Conservation (phyloP, 495 filamentous ascomycete genomes). For the Thermothielavioides terrestris region DNA sequence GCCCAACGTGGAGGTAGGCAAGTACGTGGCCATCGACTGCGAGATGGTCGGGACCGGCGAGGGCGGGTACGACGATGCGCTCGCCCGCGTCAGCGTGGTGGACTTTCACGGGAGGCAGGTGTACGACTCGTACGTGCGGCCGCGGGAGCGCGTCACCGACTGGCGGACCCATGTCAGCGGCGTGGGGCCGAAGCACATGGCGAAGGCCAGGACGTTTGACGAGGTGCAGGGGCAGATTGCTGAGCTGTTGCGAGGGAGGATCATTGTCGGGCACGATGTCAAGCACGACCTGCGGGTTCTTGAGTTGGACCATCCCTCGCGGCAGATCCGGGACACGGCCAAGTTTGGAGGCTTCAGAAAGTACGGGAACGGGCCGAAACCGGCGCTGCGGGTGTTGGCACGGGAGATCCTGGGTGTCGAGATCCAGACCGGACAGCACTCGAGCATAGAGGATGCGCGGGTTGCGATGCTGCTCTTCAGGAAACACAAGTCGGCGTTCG, state of each 20-base stretch:
- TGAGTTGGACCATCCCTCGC: constrained; percentile 62
- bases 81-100: constrained; percentile 80
- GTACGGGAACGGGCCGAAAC: constrained; percentile 68
- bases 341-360: constrained; percentile 63
- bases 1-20: constrained; percentile 51
- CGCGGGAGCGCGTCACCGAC: constrained; percentile 69
- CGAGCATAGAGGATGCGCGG: constrained; percentile 75
- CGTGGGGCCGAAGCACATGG: constrained; percentile 62
- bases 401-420: constrained; percentile 70
- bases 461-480: constrained; percentile 82
- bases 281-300: constrained; percentile 76
- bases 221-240: constrained; percentile 67
- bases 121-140: constrained; percentile 83
- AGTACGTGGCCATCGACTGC: constrained; percentile 89
- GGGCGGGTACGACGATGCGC: constrained; percentile 53
- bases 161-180: constrained; percentile 83
- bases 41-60: constrained; percentile 94
- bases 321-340: constrained; percentile 77
- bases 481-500: constrained; percentile 71
- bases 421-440: constrained; percentile 67
- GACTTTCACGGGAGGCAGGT: constrained; percentile 86
- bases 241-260: constrained; percentile 58
- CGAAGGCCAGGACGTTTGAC: constrained; percentile 57
- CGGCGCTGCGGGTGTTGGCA: constrained; percentile 65
- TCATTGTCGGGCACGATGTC: constrained; percentile 86